Base-by-base conservation (phyloP, 768 basidiomycete species). In the Mycena rebaudengoi region DNA sequence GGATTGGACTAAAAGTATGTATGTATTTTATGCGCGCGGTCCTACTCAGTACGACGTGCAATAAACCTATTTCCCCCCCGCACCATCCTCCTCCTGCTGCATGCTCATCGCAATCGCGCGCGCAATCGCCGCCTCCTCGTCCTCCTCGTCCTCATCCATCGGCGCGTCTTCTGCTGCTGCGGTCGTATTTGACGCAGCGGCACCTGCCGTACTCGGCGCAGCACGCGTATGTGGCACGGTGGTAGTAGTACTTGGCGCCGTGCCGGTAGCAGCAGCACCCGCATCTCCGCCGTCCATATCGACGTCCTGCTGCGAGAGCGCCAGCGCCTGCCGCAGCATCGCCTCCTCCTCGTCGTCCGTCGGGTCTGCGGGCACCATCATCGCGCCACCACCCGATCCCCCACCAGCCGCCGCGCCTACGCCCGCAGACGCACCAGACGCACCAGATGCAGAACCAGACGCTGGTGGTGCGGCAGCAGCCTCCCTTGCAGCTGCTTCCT, bases 101-200 rank as follows among this genome's bases (percentile, higher is more conserved):
- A 97, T 91, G 73, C 95, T 97, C 94, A 97, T 94, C 75, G 88
- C 89, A 69, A 98, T 98, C 14, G 97, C 98, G 45, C 88, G 82
- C 45, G 90, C 88, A 73, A 98, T 98, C 30, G 91, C 96, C 55
- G 90, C 95, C 68, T 98, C 96, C 71, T 96, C 81, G 53, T 88
- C 89, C 54, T 88, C 88, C 4, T 84, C 87, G 1, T 86, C 86
- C 35, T 80, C 87, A 1, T 80, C 84, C 10, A 71, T 74, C 8
- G 68, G n/a, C n/a, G n/a, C 70, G 28, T 76, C 79, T 2, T 39
- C 37, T 8, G 62, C 50, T 13, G 61, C 39, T n/a, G 43, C 25
- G 14, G 64, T 35, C 18, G 67, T 40, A 28, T 61, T 50, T 37
- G 65, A 29, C 7, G 61, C 18, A 13, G 40, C 30, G 5, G 59